Conservation (phyloP, 2,329 filamentous ascomycete genomes). For the Hypomyces rosellus region DNA sequence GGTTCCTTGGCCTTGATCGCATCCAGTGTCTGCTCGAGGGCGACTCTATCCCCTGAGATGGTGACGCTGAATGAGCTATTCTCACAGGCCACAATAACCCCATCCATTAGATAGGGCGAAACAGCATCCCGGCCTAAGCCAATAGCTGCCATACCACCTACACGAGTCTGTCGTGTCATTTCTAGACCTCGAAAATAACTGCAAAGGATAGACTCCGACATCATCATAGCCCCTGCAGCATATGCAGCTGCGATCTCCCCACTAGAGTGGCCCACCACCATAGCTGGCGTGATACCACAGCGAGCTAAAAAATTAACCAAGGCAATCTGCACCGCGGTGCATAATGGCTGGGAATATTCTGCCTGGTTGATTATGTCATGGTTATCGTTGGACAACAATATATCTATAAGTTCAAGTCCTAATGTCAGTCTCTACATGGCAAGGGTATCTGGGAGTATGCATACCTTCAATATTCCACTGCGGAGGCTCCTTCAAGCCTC, state of each 20-base stretch:
- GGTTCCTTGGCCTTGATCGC: slow-evolving; percentile 23
- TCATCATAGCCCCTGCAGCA: slow-evolving; percentile 29
- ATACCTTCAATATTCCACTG: slow-evolving; percentile 16
- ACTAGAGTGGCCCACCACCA: slow-evolving; percentile 36
- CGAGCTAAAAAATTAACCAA: slow-evolving; percentile 32
- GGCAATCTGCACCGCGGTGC: slow-evolving; percentile 37
- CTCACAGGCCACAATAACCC: slow-evolving; percentile 27
- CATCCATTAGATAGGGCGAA: slow-evolving; percentile 18
- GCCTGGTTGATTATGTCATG: slow-evolving; percentile 15
- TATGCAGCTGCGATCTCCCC: slow-evolving; percentile 43
- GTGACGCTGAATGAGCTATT: slow-evolving; percentile 33
- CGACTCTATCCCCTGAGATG: slow-evolving; percentile 24
- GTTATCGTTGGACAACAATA: neutral
- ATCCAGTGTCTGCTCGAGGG: slow-evolving; percentile 21
- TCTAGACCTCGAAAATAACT: slow-evolving; percentile 22
- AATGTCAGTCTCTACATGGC: slow-evolving; percentile 12
- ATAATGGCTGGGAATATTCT: slow-evolving; percentile 32
- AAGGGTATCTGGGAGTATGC: too few relatives aligned
- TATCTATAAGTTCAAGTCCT: too few relatives aligned
- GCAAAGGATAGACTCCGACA: slow-evolving; percentile 30
- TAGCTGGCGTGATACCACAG: slow-evolving; percentile 25
- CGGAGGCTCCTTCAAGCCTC: neutral
- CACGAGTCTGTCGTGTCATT: slow-evolving; percentile 23
- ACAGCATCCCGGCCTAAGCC: slow-evolving; percentile 28
- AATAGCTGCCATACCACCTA: slow-evolving; percentile 33